A percentile compares a stretch with the other conserved stretches of the same genome.
Conservation (phyloP, 768 basidiomycete species). For the Lyophyllum decastes region DNA sequence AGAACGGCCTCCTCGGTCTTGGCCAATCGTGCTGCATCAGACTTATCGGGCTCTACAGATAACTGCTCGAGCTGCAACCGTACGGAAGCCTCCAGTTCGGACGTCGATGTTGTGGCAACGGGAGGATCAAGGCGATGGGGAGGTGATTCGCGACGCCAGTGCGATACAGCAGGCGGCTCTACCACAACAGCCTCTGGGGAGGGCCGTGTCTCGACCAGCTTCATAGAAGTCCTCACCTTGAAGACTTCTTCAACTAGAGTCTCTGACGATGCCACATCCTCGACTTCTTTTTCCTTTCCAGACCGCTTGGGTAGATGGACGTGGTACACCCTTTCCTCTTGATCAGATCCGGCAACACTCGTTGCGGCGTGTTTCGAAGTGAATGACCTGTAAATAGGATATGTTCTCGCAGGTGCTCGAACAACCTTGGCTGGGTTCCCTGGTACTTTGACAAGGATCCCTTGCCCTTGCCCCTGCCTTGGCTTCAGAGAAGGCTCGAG, state of each 20-base stretch:
- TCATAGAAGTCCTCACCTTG: slow-evolving; percentile 54
- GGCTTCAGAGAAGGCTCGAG: slow-evolving; percentile 56
- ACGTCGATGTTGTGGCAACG: slow-evolving; percentile 16
- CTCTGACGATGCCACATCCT: slow-evolving; percentile 26
- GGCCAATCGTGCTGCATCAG: slow-evolving; percentile 37
- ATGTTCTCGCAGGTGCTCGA: slow-evolving; percentile 31
- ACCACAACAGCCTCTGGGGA: slow-evolving; percentile 11
- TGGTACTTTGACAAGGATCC: slow-evolving; percentile 65
- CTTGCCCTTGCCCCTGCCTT: slow-evolving; percentile 54
- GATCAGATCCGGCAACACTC: slow-evolving; percentile 33
- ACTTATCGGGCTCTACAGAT: slow-evolving; percentile 30
- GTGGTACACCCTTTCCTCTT: slow-evolving; percentile 45
- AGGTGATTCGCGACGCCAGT: slow-evolving; percentile 2
- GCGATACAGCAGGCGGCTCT: background rate
- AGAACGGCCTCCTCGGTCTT: slow-evolving; percentile 52
- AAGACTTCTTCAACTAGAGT: slow-evolving; percentile 56
- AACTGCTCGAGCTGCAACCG: slow-evolving; percentile 43
- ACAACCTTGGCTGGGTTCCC: slow-evolving; percentile 46
- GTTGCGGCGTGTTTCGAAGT: slow-evolving; percentile 20
- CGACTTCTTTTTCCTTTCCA: slow-evolving; percentile 35
- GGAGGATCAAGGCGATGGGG: slow-evolving; percentile 22
- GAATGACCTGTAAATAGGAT: slow-evolving; percentile 16
- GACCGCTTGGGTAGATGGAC: slow-evolving; percentile 55
- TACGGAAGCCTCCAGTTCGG: slow-evolving; percentile 32
- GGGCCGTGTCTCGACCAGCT: slow-evolving; percentile 26